These are phyloP conservation scores for Pyracantha coccinea DNA, from an alignment of 331 rosid species.

Conservation along the genomic window DNA sequence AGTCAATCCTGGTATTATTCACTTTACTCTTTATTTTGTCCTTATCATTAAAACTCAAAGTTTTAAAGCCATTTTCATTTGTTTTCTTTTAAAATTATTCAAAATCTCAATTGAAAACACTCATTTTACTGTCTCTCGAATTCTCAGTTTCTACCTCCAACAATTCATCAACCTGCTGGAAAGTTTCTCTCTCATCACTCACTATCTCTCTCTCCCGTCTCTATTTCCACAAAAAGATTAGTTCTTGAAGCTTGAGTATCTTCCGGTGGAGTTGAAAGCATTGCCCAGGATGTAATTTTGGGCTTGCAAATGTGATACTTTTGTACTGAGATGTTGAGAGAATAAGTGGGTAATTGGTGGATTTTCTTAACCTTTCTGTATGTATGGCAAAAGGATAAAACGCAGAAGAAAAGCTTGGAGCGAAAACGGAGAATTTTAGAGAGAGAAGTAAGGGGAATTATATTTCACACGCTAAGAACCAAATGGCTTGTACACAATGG, in stretches of 20 bases:
- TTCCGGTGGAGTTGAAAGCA: not conserved
- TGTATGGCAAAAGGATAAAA: too few relatives aligned
- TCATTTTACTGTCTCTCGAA: not conserved
- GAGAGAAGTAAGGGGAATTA: too few relatives aligned
- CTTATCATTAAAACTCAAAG: too few relatives aligned
- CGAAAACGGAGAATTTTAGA: too few relatives aligned
- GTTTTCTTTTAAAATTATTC: too few relatives aligned
- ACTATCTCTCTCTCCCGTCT: not conserved
- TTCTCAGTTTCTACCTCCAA: not conserved
- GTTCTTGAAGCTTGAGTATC: not conserved
- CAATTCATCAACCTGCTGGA: not conserved
- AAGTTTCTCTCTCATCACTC: not conserved
- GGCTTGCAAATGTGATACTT: not conserved
- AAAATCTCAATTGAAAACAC: too few relatives aligned
- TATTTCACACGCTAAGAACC: too few relatives aligned
- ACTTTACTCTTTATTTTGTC: too few relatives aligned
- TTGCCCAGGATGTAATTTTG: conserved; percentile 10
- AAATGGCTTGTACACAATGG: too few relatives aligned
- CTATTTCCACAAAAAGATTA: not conserved
- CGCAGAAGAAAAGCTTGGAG: too few relatives aligned
- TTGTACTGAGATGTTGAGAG: conserved; percentile 2
- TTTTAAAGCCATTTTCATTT: too few relatives aligned
- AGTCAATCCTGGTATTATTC: too few relatives aligned
- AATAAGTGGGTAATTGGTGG: not conserved
- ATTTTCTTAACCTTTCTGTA: not conserved